Base-by-base conservation (phyloP, 1,284 basidiomycete genomes). In the Melampsora americana region DNA sequence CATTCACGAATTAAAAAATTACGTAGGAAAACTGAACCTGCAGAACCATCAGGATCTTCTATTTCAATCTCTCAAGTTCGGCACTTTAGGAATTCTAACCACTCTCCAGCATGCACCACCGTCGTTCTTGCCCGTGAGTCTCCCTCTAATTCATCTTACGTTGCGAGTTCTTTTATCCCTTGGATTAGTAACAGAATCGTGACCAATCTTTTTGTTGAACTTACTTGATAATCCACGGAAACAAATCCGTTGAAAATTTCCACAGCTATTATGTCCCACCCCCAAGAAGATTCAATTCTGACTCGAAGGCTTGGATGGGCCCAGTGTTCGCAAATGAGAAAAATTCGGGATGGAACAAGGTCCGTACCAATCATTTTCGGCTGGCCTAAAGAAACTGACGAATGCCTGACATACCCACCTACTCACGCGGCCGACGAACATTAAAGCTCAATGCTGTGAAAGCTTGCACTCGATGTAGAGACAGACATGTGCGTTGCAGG, bases 261-360 rank as follows among this genome's bases (percentile, higher is more conserved):
- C 5, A n/a, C 20, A 56, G 53, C 20, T 56, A 56, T 56, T n/a
- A 56, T 56, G 53, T 56, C 5, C n/a, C 53, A n/a, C 26, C 26
- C 5, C 26, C 53, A 5, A 28, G n/a, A 56, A 56, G 53, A 56
- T 56, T 28, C 20, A 28, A 28, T 56, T 23, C 53, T 1, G 53
- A 56, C 26, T n/a, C 53, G 53, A 70, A 70, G 59, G 56, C 50
- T 16, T 70, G 69, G 69, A 50, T 56, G 53, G 69, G 69, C 44
- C 69, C 69, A 35, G 69, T 70, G 44, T 70, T 70, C 44, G 69
- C 69, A 23, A 60, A 70, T 70, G 50, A 70, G 23, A 70, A 60
- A 42, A 56, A 42, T 26, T 39, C 59, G 14, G 69, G 69, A 23
- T 70, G 69, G 69, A 70, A 50, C 30, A 70, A 70, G 56, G 69